phyloP scores from a whole-genome alignment of 2,329 filamentous ascomycete species.

The Penicillium decumbens region DNA sequence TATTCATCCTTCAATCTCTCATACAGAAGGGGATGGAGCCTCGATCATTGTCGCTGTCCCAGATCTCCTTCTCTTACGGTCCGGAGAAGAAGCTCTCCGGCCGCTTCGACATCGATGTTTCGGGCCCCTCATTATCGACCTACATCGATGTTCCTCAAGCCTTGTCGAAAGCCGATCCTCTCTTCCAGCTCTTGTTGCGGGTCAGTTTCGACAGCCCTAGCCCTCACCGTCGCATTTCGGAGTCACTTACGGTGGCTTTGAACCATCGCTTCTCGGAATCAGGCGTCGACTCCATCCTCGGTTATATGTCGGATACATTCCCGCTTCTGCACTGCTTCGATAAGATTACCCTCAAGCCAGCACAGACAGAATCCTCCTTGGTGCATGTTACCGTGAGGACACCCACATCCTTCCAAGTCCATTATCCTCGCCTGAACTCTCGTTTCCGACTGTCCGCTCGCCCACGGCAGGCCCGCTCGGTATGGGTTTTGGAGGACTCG shows the following conservation, averaged over 20 bases:
- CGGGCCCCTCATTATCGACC: slow-evolving; percentile 15
- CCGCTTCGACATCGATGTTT: slow-evolving; percentile 29
- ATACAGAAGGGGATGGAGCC: slow-evolving; percentile 31
- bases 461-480: slow-evolving; percentile 25
- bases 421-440: slow-evolving; percentile 32
- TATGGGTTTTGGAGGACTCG: slow-evolving; percentile 37
- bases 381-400: slow-evolving; percentile 35
- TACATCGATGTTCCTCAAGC: slow-evolving; percentile 22
- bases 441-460: slow-evolving; percentile 32
- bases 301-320: slow-evolving; percentile 34
- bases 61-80: slow-evolving; percentile 35
- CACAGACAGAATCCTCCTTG: slow-evolving; percentile 20
- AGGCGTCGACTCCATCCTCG: slow-evolving; percentile 29
- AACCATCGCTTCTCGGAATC: slow-evolving; percentile 30
- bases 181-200: slow-evolving; percentile 29
- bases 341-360: slow-evolving; percentile 27
- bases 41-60: slow-evolving; percentile 33
- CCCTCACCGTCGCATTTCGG: slow-evolving; percentile 41
- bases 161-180: slow-evolving; percentile 20
- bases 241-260: slow-evolving; percentile 35
- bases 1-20: slow-evolving; percentile 35
- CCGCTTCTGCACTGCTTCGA: slow-evolving; percentile 39
- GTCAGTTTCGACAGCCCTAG: slow-evolving; percentile 35
- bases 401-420: slow-evolving; percentile 34
- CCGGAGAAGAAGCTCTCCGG: slow-evolving; percentile 27